A percentile compares a stretch with the other conserved stretches of the same genome.
These are phyloP conservation scores for Talaromyces nanjingensis DNA, from an alignment of 495 filamentous ascomycete genomes.

Conservation along the genomic window DNA sequence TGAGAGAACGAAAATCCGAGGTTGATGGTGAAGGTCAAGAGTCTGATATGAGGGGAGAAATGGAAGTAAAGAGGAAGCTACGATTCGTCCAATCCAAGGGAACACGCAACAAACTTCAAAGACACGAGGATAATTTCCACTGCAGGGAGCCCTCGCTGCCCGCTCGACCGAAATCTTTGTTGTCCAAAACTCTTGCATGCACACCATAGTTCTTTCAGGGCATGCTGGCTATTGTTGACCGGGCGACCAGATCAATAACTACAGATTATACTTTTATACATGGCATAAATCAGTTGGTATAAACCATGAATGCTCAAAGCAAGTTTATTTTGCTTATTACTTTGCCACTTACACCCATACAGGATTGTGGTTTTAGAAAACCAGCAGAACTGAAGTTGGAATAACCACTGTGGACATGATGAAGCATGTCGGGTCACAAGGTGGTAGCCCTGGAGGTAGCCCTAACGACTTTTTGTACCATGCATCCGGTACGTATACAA, in stretches of 20 bases:
- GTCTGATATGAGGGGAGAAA: neutral
- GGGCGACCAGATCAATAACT: neutral
- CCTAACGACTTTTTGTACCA: too few species aligned
- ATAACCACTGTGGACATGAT: too few species aligned
- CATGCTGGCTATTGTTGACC: neutral
- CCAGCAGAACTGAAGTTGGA: too few species aligned
- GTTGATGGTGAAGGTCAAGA: neutral
- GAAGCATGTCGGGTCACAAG: too few species aligned
- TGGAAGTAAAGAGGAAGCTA: neutral
- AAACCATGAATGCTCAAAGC: neutral
- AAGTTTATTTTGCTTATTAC: neutral
- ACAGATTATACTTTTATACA: neutral
- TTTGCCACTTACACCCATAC: neutral
- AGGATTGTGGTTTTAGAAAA: neutral
- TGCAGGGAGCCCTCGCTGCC: neutral
- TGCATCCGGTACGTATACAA: too few species aligned
- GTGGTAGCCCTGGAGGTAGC: too few species aligned
- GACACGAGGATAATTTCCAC: neutral
- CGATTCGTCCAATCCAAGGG: neutral
- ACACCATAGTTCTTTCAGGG: neutral
- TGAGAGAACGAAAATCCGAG: neutral
- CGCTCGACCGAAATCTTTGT: neutral
- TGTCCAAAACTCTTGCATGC: neutral
- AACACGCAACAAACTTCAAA: neutral
- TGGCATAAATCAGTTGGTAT: neutral